Conservation (phyloP, 2,329 filamentous ascomycete species). For the Ceratocystis papillata region DNA sequence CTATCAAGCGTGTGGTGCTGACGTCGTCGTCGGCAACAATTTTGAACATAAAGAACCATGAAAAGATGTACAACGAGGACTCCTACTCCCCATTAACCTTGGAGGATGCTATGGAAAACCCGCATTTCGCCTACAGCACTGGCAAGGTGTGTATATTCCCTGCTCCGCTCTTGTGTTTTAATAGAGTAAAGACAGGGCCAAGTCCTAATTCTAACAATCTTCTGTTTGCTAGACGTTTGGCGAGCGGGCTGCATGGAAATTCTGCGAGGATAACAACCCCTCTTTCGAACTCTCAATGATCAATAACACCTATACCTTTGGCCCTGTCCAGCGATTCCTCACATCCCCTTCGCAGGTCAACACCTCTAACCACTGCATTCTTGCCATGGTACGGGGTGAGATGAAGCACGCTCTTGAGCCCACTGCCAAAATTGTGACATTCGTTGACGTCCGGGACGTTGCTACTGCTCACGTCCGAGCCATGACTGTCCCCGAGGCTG, state of each 20-base stretch:
- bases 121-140: slow-evolving; percentile 30
- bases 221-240: slow-evolving; percentile 41
- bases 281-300: slow-evolving; percentile 53
- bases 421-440: slow-evolving; percentile 34
- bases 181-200: background rate
- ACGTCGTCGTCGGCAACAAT: slow-evolving; percentile 41
- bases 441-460: slow-evolving; percentile 52
- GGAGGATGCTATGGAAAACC: slow-evolving; percentile 26
- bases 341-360: slow-evolving; percentile 39
- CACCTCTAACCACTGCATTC: slow-evolving; percentile 49
- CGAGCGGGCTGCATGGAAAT: slow-evolving; percentile 55
- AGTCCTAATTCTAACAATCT: background rate
- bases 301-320: slow-evolving; percentile 52
- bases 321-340: slow-evolving; percentile 45
- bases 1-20: slow-evolving; percentile 53
- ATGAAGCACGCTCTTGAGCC: slow-evolving; percentile 47
- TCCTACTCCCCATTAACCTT: slow-evolving; percentile 30
- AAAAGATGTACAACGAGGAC: slow-evolving; percentile 27
- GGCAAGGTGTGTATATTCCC: slow-evolving; percentile 27
- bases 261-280: slow-evolving; percentile 29
- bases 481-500: slow-evolving; percentile 45
- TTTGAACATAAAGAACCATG: slow-evolving; percentile 33
- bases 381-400: slow-evolving; percentile 52
- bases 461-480: slow-evolving; percentile 54
- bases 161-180: background rate